These are phyloP conservation scores for Russula sp. DNA, from an alignment of 768 basidiomycete genomes.

Conservation along the genomic window DNA sequence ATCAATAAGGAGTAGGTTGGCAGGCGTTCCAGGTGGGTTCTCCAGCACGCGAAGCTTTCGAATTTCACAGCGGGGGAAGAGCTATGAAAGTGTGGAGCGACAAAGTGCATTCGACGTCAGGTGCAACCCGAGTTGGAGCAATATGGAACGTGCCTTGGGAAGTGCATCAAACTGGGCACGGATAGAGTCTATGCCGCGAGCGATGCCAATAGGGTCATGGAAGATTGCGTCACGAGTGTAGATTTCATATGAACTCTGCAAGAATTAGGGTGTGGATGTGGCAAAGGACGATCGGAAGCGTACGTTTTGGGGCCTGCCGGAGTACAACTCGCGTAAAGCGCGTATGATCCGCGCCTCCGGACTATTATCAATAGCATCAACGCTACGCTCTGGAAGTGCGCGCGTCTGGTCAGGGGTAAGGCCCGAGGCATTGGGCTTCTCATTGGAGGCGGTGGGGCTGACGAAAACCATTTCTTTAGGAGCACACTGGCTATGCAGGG, in stretches of 20 bases:
- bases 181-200: slow-evolving; percentile 37
- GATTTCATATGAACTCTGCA: slow-evolving; percentile 39
- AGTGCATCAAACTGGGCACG: slow-evolving; percentile 41
- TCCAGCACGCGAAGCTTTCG: slow-evolving; percentile 38
- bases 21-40: slow-evolving; percentile 35
- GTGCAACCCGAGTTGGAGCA: not conserved
- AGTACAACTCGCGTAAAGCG: slow-evolving; percentile 38
- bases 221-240: slow-evolving; percentile 40
- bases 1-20: slow-evolving; percentile 40
- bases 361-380: slow-evolving; percentile 30
- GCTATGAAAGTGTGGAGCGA: slow-evolving; percentile 25
- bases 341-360: slow-evolving; percentile 31
- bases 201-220: slow-evolving; percentile 41
- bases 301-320: slow-evolving; percentile 6
- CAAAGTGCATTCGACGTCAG: not conserved
- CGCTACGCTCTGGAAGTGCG: slow-evolving; percentile 33
- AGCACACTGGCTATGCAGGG: not conserved
- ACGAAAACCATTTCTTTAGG: slow-evolving; percentile 25
- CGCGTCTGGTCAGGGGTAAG: slow-evolving; percentile 36
- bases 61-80: slow-evolving; percentile 41
- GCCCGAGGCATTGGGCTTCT: slow-evolving; percentile 36
- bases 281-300: slow-evolving; percentile 18
- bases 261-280: not conserved
- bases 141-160: slow-evolving; percentile 32
- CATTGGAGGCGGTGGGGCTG: slow-evolving; percentile 15